Conservation (phyloP, 1,284 basidiomycete genomes). For the Pyrrhoderma noxium region DNA sequence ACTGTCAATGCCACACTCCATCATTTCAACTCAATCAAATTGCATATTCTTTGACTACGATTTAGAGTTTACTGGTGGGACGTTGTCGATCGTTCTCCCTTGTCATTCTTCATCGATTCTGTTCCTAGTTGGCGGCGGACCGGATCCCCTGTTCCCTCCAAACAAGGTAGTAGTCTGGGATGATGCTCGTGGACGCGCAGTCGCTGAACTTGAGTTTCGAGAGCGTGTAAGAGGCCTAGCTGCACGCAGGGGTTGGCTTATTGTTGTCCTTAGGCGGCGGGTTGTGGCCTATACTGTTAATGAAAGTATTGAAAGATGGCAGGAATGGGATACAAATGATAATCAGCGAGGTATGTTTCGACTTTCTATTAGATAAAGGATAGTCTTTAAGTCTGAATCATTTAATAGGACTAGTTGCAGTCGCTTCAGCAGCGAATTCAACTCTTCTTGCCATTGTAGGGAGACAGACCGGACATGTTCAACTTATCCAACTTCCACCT, state of each 20-base stretch:
- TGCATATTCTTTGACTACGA: slow-evolving; percentile 12
- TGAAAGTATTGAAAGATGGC: slow-evolving; percentile 50
- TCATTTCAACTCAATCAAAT: not conserved
- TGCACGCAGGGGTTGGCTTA: slow-evolving; percentile 75
- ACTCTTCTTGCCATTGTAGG: slow-evolving; percentile 85
- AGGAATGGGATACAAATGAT: slow-evolving; percentile 86
- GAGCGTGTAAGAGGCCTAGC: slow-evolving; percentile 79
- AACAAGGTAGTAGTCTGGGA: slow-evolving; percentile 95
- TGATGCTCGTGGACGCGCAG: slow-evolving; percentile 64
- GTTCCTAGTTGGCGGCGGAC: slow-evolving; percentile 85
- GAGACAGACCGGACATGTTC: slow-evolving; percentile 85
- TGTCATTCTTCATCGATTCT: slow-evolving; percentile 80
- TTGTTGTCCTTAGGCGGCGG: slow-evolving; percentile 73
- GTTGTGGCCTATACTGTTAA: slow-evolving; percentile 77
- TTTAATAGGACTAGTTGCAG: slow-evolving; percentile 67
- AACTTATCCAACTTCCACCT: slow-evolving; percentile 79
- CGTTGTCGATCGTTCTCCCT: slow-evolving; percentile 70
- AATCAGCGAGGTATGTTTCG: slow-evolving; percentile 69
- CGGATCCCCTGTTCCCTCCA: slow-evolving; percentile 85
- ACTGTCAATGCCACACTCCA: slow-evolving; percentile 2
- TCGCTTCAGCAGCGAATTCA: slow-evolving; percentile 71
- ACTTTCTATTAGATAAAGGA: slow-evolving; percentile 4
- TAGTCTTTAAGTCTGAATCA: slow-evolving; percentile 14
- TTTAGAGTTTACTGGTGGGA: slow-evolving; percentile 71
- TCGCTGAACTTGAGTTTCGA: slow-evolving; percentile 88